Base-by-base conservation (phyloP, 257 asterid species). In the Salvia miltiorrhiza region DNA sequence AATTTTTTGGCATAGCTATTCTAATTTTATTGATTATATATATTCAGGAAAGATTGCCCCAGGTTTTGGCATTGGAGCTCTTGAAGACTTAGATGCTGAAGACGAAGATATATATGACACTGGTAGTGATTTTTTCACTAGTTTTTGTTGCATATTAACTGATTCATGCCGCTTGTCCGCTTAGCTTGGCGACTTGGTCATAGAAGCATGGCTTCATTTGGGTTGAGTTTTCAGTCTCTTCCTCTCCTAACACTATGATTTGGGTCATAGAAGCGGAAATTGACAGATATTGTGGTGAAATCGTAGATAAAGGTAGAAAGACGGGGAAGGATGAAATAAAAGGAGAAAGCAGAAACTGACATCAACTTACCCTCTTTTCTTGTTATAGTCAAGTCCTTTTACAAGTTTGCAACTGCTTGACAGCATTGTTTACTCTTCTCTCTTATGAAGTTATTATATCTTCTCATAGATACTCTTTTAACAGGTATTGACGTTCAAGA, bases 31-130 rank as follows among this genome's bases (percentile, higher is more conserved):
- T 73, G 28, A 23, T 70, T 37, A 26, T 71, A 50, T 56, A 58
- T 69, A 20, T 81, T 77, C 95, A 84, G 95, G 88, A 76, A 93
- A 86, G 84, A 63, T 76, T 47, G 96, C 88, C 73, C 96, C 98
- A 69, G 98, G 98, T 80, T 93, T 93, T 79, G 96, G 98, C 52
- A 83, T 90, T 47, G 99, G 99, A 50, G 99, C 96, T 65, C 97
- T 93, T 55, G 99, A 93, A 83, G 97, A 93, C 48, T 80, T 90
- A 63, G 99, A 88, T 80, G 90, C 78, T 63, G 99, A 93, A 82
- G 99, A 93, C 82, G 97, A 85, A 81, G 99, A 93, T 74, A 89
- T 90, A 40, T 93, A 90, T 78, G 86, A 84, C 76, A 70, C 94
- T 60, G 96, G 99, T 89, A 67, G 80, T 73, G 55, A 62, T 45